Conservation (phyloP, 768 basidiomycete genomes). For the Tulasnella sp. region DNA sequence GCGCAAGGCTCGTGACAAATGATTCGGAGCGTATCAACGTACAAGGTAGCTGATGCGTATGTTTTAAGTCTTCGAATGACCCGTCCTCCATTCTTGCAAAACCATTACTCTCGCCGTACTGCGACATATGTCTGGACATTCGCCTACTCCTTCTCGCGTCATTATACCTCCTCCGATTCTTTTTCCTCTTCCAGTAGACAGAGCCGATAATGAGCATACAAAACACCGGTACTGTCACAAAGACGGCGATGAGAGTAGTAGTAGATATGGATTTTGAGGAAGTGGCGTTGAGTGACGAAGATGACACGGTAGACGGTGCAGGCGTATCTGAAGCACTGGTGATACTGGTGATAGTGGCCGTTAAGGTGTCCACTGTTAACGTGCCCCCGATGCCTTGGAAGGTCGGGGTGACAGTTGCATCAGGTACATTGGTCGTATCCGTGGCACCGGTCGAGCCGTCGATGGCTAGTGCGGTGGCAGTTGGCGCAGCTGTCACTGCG, state of each 20-base stretch:
- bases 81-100: constrained; percentile 1
- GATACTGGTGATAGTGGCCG: not conserved
- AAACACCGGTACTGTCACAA: not conserved
- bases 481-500: not conserved
- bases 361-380: not conserved
- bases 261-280: not conserved
- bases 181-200: constrained; percentile 3
- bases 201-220: not conserved
- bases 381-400: constrained; percentile 11
- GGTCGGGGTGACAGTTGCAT: not conserved
- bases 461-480: not conserved
- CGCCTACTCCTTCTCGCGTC: not conserved
- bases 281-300: not conserved
- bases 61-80: constrained; percentile 5
- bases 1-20: too few relatives aligned
- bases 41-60: not conserved
- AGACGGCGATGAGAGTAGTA: constrained; percentile 1
- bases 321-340: not conserved
- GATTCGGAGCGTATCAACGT: not conserved
- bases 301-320: not conserved
- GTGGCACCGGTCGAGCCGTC: not conserved
- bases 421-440: not conserved
- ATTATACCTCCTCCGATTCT: not conserved
- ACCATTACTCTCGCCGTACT: not conserved
- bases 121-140: not conserved